Percentiles rank a stretch among this genome's conserved stretches.
Conservation (phyloP, 75 land plant genomes). For the Isoetes taiwanensis region DNA sequence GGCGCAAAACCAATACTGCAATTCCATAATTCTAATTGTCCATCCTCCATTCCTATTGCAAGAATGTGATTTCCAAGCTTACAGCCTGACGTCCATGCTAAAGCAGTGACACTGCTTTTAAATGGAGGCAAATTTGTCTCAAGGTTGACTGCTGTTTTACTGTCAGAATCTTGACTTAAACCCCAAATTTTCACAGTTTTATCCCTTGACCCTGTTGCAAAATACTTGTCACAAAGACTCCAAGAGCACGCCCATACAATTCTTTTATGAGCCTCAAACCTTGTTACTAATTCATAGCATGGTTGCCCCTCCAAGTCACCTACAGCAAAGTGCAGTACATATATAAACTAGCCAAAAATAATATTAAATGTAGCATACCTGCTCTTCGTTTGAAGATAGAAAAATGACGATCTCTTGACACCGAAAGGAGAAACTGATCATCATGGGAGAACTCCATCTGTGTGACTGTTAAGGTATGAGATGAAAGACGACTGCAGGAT, state of each 20-base stretch:
- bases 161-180: slow-evolving; percentile 12
- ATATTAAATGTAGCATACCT: background rate
- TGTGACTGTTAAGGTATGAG: slow-evolving; percentile 80
- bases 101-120: slow-evolving; percentile 63
- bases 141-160: slow-evolving; percentile 32
- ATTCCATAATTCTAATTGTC: slow-evolving; percentile 74
- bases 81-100: slow-evolving; percentile 45
- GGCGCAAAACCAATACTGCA: background rate
- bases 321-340: background rate
- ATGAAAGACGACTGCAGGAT: slow-evolving; percentile 62
- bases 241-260: slow-evolving; percentile 97
- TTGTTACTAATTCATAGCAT: slow-evolving; percentile 40
- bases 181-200: slow-evolving; percentile 79
- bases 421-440: slow-evolving; percentile 59
- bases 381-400: slow-evolving; percentile 43
- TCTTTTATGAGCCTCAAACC: slow-evolving; percentile 82
- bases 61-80: slow-evolving; percentile 41
- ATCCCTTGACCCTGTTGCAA: slow-evolving; percentile 95
- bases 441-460: slow-evolving; percentile 82
- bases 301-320: slow-evolving; percentile 17
- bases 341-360: background rate
- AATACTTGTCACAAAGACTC: slow-evolving; percentile 56
- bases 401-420: slow-evolving; percentile 90
- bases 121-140: slow-evolving; percentile 38
- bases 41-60: slow-evolving; percentile 82